These are phyloP conservation scores for Ricinus communis DNA, from an alignment of 345 rosid species.

Conservation along the genomic window DNA sequence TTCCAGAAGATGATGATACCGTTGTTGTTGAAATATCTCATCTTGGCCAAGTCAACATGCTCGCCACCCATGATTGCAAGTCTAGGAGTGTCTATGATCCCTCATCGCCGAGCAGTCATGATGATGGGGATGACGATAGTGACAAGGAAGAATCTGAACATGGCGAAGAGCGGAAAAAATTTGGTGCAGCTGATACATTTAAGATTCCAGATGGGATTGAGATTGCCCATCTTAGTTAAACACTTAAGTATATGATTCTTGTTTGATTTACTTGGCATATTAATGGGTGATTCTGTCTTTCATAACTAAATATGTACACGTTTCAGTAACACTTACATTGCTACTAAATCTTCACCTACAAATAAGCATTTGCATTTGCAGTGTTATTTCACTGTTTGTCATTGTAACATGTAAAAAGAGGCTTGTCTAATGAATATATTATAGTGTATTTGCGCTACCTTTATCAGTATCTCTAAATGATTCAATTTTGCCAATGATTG, in stretches of 20 bases:
- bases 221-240: constrained; percentile 55
- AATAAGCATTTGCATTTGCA: not conserved
- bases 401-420: not conserved
- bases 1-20: constrained; percentile 67
- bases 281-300: too few relatives aligned
- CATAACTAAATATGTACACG: too few relatives aligned
- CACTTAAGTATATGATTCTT: too few relatives aligned
- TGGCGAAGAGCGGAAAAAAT: constrained; percentile 61
- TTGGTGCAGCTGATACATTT: constrained; percentile 93
- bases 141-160: constrained; percentile 18
- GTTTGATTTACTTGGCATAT: too few relatives aligned
- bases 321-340: too few relatives aligned
- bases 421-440: not conserved
- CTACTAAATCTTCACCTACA: too few relatives aligned
- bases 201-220: constrained; percentile 79
- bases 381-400: not conserved
- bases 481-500: too few relatives aligned
- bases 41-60: constrained; percentile 88
- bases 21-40: constrained; percentile 83
- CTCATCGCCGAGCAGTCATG: constrained; percentile 21
- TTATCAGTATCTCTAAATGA: too few relatives aligned
- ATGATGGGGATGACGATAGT: constrained; percentile 23
- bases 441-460: too few relatives aligned
- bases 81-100: constrained; percentile 54
- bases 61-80: constrained; percentile 66